phyloP scores from a whole-genome alignment of 148 eudicot species.

The Spergularia bocconei region DNA sequence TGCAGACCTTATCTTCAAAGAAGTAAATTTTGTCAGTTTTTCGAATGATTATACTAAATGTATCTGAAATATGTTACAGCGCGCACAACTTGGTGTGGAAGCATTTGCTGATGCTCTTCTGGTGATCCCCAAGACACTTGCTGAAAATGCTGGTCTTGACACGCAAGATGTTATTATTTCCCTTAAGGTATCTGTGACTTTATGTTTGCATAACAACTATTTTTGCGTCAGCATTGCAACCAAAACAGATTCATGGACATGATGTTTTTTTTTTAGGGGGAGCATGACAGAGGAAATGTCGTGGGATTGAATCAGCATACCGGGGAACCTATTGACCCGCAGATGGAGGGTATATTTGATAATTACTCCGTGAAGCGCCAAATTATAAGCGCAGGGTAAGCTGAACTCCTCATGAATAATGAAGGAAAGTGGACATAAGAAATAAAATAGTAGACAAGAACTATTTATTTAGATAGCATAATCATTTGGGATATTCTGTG shows the following conservation, averaged over 20 bases:
- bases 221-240: not conserved
- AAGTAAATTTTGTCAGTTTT: not conserved
- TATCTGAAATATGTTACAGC: slow-evolving; percentile 41
- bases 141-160: slow-evolving; percentile 94
- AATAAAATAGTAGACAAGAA: not conserved
- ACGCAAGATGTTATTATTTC: slow-evolving; percentile 85
- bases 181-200: slow-evolving; percentile 48
- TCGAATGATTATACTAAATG: not conserved
- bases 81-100: slow-evolving; percentile 92
- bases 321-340: slow-evolving; percentile 87
- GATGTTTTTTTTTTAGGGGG: slow-evolving; percentile 50
- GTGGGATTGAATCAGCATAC: slow-evolving; percentile 82
- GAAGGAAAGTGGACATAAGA: not conserved
- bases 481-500: not conserved
- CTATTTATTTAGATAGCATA: too few species aligned
- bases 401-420: not conserved
- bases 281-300: slow-evolving; percentile 86
- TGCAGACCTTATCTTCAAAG: not conserved
- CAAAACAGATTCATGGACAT: not conserved
- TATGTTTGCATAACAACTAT: not conserved
- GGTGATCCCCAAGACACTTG: slow-evolving; percentile 88
- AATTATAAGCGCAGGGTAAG: slow-evolving; percentile 86
- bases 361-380: slow-evolving; percentile 92
- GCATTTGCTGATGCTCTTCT: slow-evolving; percentile 96
- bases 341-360: slow-evolving; percentile 97